Base-by-base conservation (phyloP, 805 yeast species). In the Kockiozyma suomiensis region DNA sequence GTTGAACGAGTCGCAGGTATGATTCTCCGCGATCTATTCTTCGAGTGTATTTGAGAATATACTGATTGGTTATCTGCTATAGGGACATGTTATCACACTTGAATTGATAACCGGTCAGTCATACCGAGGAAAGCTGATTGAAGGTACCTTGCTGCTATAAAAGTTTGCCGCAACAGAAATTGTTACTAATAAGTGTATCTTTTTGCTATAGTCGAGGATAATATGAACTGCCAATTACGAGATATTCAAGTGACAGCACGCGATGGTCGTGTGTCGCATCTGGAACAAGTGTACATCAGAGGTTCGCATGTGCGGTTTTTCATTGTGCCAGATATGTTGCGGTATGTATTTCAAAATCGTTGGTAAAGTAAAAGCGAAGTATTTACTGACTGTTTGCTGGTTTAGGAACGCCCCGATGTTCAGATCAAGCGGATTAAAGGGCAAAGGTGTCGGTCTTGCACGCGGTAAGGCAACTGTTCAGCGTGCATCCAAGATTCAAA, bases 221-320 rank as follows among this genome's bases (percentile, higher is more conserved):
- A 87, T 73, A 94, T 93, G 98, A 93, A 93, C 72, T 84, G 93
- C 26, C 96, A 92, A 62, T 74, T 93, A 51, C 78, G 83, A 64
- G 96, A 93, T 70, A 96, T 88, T 42, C 83, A 87, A 0, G 85
- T 88, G 50, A 92, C 97, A 0, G 82, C 85, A 28, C 76, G 85
- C 46, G 87, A 90, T 54, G 97, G 97, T 3, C 78, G 80, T 49
- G 87, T 88, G 2, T 79, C 87, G 1, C 87, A 86, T 66, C 80
- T 90, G 79, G 90, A 88, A 64, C 90, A 87, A 68, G 96, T 91
- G 2, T 92, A 90, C 72, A 84, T 93, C 2, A 82, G 99, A 68
- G 99, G 99, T 1, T 90, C 97, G 0, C 92, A 88, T 75, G 84
- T 93, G 25, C 82, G 91, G 62, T 87, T 90, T 73, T 81, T 94